Base-by-base conservation (phyloP, 306 rosid species). In the Carpinus viminea region DNA sequence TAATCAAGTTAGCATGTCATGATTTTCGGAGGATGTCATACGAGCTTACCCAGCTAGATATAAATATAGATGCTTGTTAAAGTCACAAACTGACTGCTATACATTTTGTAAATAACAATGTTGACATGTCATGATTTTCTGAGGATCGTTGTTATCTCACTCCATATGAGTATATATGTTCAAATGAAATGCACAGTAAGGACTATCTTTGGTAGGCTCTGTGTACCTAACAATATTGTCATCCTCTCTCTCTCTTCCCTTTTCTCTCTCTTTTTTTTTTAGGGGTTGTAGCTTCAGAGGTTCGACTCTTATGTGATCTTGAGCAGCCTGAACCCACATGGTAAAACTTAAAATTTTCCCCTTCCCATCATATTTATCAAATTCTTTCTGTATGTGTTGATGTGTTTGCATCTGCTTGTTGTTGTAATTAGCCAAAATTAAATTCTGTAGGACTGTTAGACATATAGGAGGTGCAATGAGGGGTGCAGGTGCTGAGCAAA, bases 401-500 rank as follows among this genome's bases (percentile, higher is more conserved):
- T 51, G 5, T 24, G 34, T 75, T 59, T 55, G 21, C 20, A 12
- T 12, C 57, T 16, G 41, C 70, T 65, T 74, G 31, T 9, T 31
- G n/a, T 71, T 46, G 10, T 51, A 6, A 38, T 21, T n/a, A 20
- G 11, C 18, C 12, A 10, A 68, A 72, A 47, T 47, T 80, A 12
- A 78, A 34, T 62, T 73, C 52, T 77, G 79, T 82, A 90, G 98
- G 98, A 93, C 90, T 4, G 96, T 93, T 75, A 91, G 86, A 83
- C 95, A 93, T 75, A 65, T 95, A 53, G 98, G 99, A 52, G 98
- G 98, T 71, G 89, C 98, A 77, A 93, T 91, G 91, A 90, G 99
- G 85, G 98, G 99, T 83, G 91, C 98, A 45, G 99, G 99, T 73
- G 98, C 98, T 13, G 99, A 93, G 48, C 97, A 95, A 87, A 85